A percentile compares a stretch with the other conserved stretches of the same genome.
These are phyloP conservation scores for Pelargonium fulgidum DNA, from an alignment of 441 rosid genomes.

Conservation along the genomic window DNA sequence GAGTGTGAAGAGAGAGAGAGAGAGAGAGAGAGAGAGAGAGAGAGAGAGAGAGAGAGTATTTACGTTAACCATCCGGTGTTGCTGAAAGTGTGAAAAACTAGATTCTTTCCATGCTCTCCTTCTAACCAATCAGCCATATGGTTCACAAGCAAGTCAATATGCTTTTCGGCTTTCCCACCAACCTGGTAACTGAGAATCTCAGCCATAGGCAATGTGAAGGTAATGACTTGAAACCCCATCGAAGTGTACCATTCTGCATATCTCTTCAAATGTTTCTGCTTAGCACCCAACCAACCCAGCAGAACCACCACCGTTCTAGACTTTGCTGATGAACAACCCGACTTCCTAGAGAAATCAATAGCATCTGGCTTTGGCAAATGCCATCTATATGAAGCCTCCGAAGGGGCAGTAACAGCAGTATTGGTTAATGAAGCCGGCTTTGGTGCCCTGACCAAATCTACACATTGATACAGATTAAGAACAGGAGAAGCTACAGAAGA, in stretches of 20 bases:
- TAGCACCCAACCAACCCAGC: slow-evolving; percentile 96
- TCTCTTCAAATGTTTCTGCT: slow-evolving; percentile 82
- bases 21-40: background rate
- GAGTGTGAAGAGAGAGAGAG: no score
- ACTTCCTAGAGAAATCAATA: slow-evolving; percentile 44
- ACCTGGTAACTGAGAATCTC: slow-evolving; percentile 76
- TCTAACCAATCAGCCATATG: slow-evolving; percentile 90
- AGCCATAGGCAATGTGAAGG: slow-evolving; percentile 82
- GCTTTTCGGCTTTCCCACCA: slow-evolving; percentile 85
- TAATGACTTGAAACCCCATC: slow-evolving; percentile 81
- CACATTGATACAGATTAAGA: slow-evolving; percentile 54
- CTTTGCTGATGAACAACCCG: slow-evolving; percentile 50
- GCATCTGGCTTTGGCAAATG: slow-evolving; percentile 69
- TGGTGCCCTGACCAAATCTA: slow-evolving; percentile 58
- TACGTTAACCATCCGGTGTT: slow-evolving; percentile 96
- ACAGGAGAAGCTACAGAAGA: slow-evolving; percentile 40
- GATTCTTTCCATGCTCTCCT: slow-evolving; percentile 67
- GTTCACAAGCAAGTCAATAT: slow-evolving; percentile 68
- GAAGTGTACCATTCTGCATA: slow-evolving; percentile 92
- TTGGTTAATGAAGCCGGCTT: slow-evolving; percentile 35
- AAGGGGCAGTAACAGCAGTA: slow-evolving; percentile 30
- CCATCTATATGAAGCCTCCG: slow-evolving; percentile 78
- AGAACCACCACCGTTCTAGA: slow-evolving; percentile 81
- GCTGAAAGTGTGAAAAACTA: slow-evolving; percentile 97
- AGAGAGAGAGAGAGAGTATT: slow-evolving; percentile 23